Evolutionary conservation across 768 basidiomycete species (phyloP).

Genomic region (Gyrodon lividus): DNA sequence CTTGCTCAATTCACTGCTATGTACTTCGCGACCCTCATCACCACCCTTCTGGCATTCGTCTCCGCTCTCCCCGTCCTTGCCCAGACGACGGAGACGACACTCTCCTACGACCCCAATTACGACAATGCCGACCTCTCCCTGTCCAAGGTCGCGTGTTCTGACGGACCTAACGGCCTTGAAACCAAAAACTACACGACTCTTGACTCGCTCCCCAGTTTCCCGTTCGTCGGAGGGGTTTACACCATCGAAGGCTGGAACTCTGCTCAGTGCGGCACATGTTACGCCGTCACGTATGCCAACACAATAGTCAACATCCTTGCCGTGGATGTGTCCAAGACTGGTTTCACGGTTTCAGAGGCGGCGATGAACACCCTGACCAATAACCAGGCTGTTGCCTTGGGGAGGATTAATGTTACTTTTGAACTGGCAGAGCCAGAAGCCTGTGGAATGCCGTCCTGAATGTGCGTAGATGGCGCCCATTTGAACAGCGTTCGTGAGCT

Average conservation of each 20-base stretch:
- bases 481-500: too few relatives aligned
- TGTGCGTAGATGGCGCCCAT: too few relatives aligned
- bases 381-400: conserved; percentile 5
- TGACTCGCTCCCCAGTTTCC: conserved; percentile 37
- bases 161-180: conserved; percentile 37
- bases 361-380: conserved; percentile 30
- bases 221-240: conserved; percentile 33
- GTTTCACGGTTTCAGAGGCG: conserved; percentile 36
- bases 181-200: conserved; percentile 36
- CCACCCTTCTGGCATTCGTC: conserved; percentile 12
- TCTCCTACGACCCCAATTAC: conserved; percentile 39
- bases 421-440: too few relatives aligned
- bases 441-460: too few relatives aligned
- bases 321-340: conserved; percentile 46
- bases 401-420: conserved; percentile 20
- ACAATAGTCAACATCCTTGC: conserved; percentile 51
- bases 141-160: conserved; percentile 36
- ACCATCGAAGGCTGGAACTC: conserved; percentile 25
- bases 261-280: conserved; percentile 30
- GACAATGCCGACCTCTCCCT: conserved; percentile 31
- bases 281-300: conserved; percentile 24
- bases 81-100: conserved; percentile 22
- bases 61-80: conserved; percentile 20
- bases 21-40: conserved; percentile 22
- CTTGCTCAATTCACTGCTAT: conserved; percentile 14